Evolutionary conservation across 1,284 basidiomycete genomes (phyloP), one percentile per base, ranked within the genome.

Genomic region (Cryptococcus sp.): DNA sequence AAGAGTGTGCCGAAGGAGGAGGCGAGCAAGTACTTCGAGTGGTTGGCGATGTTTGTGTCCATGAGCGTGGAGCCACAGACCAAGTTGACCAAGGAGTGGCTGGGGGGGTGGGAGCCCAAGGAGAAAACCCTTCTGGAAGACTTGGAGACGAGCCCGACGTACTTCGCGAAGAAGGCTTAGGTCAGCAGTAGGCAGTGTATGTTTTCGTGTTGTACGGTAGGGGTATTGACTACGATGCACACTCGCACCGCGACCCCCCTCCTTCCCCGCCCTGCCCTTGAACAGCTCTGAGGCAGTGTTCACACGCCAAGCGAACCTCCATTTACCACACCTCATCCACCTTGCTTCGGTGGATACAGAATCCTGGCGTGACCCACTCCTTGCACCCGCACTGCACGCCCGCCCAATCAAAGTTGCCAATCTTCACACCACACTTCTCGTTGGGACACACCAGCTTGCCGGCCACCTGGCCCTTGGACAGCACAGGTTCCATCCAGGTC

Each of bases 321-420:
- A 15, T 28, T 44, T 61, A 76, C 73, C 72, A 78, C 13, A 94
- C 81, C 71, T 94, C 90, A 69, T 96, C 92, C 1, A 96, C 92
- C 75, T 93, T 94, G 54, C 89, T 89, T 35, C 88, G 80, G 67
- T 86, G 86, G 56, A 96, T 88, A 67, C 91, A 93, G 73, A 96
- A 95, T 0, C 91, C 91, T 24, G 91, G 91, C 6, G 86, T 86
- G 35, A 94, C 88, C 91, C 91, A 94, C 68, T 87, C 85, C 67
- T 86, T 87, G 70, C 93, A 97, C 21, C 88, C 88, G 74, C 93
- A 97, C 71, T 88, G 85, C 46, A 91, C 86, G 0, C 95, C 95
- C 3, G 94, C 91, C 95, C 95, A 98, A 75, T 96, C 93, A 71
- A 87, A 98, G 71, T 88, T 95, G 4, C 95, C 95, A 23, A 98